Evolutionary conservation across 2,329 filamentous ascomycete genomes (phyloP), one percentile per base, ranked within the genome.

Genomic region (Aspergillus caelatus): DNA sequence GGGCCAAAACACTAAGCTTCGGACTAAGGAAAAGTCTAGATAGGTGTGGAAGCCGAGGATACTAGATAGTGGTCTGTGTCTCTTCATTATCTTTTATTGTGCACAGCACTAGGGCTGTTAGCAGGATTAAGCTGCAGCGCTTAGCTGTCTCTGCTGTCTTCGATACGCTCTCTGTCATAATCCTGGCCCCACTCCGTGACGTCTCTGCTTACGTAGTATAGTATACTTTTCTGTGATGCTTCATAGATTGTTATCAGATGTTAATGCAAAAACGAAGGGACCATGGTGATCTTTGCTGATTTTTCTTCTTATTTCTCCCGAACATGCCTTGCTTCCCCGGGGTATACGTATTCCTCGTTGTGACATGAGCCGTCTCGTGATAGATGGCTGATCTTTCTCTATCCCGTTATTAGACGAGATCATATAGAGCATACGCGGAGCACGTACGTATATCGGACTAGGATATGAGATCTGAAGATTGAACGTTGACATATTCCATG

Each of bases 131-230:
- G 32, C 32, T 55, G 52, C 34, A 55, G 52, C 52, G 52, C 52
- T 55, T 55, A 54, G 58, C 46, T 34, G 23, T 39, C 19, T 28
- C 23, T 30, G 12, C 4, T 14, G 39, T 56, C 28, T 54, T 26
- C 61, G 45, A 65, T 56, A 56, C 64, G 61, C 41, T 34, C 57
- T 50, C 52, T 60, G 50, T 56, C 46, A 58, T 50, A 55, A 57
- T 55, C 52, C 53, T 54, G 59, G 63, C 66, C 67, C 67, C 66
- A 68, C 67, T 59, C 56, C 62, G 61, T 70, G 66, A 67, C 68
- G 67, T 68, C 60, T 69, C 62, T 59, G 67, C 66, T 69, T 64
- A 69, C 67, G 67, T 62, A 68, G 64, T 57, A 62, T 58, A 56
- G 52, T 32, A 41, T 39, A 23, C 16, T 46, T 46, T 19, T 28